phyloP scores from a whole-genome alignment of 2,329 filamentous ascomycete genomes.

The Drechslerella coelobrocha region DNA sequence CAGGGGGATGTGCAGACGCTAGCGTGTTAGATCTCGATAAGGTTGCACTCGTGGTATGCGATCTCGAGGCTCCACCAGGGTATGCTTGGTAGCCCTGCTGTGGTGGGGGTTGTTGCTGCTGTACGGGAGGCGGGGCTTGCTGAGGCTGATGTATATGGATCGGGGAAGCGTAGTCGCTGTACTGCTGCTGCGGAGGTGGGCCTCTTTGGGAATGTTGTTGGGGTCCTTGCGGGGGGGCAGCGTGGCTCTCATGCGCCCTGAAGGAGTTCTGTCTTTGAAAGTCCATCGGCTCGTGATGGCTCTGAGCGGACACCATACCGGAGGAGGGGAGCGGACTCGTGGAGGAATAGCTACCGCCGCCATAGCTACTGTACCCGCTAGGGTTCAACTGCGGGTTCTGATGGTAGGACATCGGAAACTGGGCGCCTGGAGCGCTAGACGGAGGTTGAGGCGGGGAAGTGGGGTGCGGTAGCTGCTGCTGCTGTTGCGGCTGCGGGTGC shows the following conservation, averaged over 20 bases:
- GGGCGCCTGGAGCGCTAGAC: constrained; percentile 22
- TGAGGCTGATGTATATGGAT: constrained; percentile 45
- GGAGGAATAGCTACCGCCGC: constrained; percentile 29
- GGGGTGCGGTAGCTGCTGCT: constrained; percentile 27
- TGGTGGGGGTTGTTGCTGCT: constrained; percentile 16
- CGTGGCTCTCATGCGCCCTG: constrained; percentile 33
- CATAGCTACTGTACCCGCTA: constrained; percentile 24
- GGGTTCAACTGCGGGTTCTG: constrained; percentile 45
- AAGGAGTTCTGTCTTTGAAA: constrained; percentile 48
- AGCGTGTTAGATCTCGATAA: constrained; percentile 47
- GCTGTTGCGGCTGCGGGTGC: constrained; percentile 18
- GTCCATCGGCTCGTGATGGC: constrained; percentile 23
- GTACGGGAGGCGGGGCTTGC: constrained; percentile 17
- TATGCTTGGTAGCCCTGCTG: constrained; percentile 49
- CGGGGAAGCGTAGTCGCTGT: constrained; percentile 42
- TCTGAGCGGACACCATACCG: constrained; percentile 26
- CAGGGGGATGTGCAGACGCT: constrained; percentile 32
- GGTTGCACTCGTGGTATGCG: constrained; percentile 32
- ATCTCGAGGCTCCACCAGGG: constrained; percentile 40
- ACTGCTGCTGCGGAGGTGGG: constrained; percentile 38
- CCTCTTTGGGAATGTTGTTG: constrained; percentile 33
- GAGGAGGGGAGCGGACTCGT: constrained; percentile 39
- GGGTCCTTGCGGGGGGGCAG: constrained; percentile 24
- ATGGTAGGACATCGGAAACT: constrained; percentile 47
- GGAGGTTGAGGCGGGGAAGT: constrained; percentile 50